Base-by-base conservation (phyloP, 2,329 filamentous ascomycete species). In the Rutstroemia sp. region DNA sequence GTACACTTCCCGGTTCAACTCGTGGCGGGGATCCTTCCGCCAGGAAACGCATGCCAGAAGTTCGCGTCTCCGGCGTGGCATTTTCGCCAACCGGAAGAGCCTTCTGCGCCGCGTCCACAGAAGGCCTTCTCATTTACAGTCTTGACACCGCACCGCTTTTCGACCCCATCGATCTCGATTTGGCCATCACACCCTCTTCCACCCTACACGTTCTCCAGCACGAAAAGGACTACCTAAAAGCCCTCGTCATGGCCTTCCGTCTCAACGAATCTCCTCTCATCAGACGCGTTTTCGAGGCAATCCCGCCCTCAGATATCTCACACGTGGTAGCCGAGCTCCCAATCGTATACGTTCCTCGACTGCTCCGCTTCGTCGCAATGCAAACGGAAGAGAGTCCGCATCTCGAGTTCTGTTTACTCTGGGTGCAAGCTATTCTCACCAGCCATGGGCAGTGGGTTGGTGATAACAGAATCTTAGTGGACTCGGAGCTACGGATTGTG, bases 161-260 rank as follows among this genome's bases (percentile, higher is more conserved):
- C 68, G 94, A 99, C 69, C 94, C 94, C 0, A 96, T 96, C 67
- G 94, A 99, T 69, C 83, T 99, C 16, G 92, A 96, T 71, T 88
- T 97, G 68, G 88, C 89, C 62, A 89, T 99, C 63, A 99, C 94
- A 4, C 92, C 92, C 0, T 85, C 88, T 1, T 91, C 87, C 2
- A 94, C 91, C 0, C 78, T 97, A 0, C 74, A 80, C 4, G 81
- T 86, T 9, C 75, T 88, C 34, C 78, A 86, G 57, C 75, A 72
- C 44, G 84, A 91, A 56, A 81, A 81, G 60, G 89, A 96, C 68
- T 95, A 89, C 71, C 81, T 97, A 61, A 95, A 94, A 73, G 92
- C 94, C 1, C 77, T 99, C 5, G 85, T 96, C 61, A 99, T 99
- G 94, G 88, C 92, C 1, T 99, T 99, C 79, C 87, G 95, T 5